These are phyloP conservation scores for Skeletonema grethae DNA, from an alignment of 108 stramenopile genomes.

Conservation along the genomic window DNA sequence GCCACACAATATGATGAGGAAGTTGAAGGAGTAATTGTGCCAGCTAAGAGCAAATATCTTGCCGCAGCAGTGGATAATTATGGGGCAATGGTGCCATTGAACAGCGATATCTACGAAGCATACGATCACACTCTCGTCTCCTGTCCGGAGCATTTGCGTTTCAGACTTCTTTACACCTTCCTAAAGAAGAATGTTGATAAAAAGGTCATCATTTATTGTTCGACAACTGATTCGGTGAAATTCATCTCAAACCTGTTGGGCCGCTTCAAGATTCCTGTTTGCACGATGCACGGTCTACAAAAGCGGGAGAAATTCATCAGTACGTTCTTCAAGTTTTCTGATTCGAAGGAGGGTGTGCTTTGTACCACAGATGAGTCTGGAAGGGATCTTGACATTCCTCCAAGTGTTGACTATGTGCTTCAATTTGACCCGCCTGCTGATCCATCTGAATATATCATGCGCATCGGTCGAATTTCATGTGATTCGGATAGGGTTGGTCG, in stretches of 20 bases:
- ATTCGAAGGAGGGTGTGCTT: slow-evolving; percentile 37
- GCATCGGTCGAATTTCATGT: slow-evolving; percentile 30
- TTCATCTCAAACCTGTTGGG: slow-evolving; percentile 29
- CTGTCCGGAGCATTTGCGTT: slow-evolving; percentile 39
- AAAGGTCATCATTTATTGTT: slow-evolving; percentile 42
- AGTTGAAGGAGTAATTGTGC: not conserved
- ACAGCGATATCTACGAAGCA: not conserved
- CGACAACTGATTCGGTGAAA: slow-evolving; percentile 28
- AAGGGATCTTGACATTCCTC: slow-evolving; percentile 44
- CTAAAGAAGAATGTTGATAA: slow-evolving; percentile 45
- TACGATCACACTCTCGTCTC: slow-evolving; percentile 19
- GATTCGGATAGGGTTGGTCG: not conserved
- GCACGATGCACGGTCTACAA: slow-evolving; percentile 27
- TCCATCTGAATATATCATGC: slow-evolving; percentile 46
- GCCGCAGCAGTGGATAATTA: slow-evolving; percentile 4
- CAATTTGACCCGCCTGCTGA: slow-evolving; percentile 49
- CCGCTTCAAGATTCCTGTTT: slow-evolving; percentile 30
- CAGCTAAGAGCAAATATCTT: not conserved
- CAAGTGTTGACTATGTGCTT: slow-evolving; percentile 40
- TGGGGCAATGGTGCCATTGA: not conserved
- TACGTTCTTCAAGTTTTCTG: slow-evolving; percentile 41
- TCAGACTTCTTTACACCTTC: slow-evolving; percentile 48
- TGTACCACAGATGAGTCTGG: slow-evolving; percentile 45
- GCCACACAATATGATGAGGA: not conserved
- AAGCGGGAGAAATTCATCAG: slow-evolving; percentile 32